A percentile compares a stretch with the other conserved stretches of the same genome.
Conservation (phyloP, 129 eudicot genomes). For the Lonicera japonica region DNA sequence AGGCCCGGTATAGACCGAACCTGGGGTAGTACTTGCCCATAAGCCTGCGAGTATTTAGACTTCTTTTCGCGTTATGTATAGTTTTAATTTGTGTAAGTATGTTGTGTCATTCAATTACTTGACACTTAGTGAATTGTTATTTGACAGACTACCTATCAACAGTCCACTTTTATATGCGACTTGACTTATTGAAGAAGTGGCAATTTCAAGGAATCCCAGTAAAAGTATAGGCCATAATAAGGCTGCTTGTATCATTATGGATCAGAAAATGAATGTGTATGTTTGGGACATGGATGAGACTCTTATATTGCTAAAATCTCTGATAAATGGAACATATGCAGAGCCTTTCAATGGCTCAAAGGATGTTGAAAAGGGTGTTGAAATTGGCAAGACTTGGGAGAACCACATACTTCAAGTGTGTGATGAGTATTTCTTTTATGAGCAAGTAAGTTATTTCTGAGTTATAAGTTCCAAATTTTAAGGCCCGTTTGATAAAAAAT, state of each 20-base stretch:
- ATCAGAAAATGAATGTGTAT: conserved; percentile 56
- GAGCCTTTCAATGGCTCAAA: conserved; percentile 56
- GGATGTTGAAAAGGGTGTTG: conserved; percentile 68
- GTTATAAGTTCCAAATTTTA: too few relatives aligned
- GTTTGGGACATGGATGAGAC: conserved; percentile 99
- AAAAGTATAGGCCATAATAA: too few relatives aligned
- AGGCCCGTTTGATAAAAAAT: too few relatives aligned
- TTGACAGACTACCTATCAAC: too few relatives aligned
- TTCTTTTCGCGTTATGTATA: background rate
- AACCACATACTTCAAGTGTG: conserved; percentile 73
- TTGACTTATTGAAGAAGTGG: background rate
- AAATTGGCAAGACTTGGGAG: conserved; percentile 87
- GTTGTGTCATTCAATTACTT: background rate
- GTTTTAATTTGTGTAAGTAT: background rate
- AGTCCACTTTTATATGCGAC: too few relatives aligned
- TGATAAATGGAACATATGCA: conserved; percentile 74
- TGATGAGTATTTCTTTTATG: conserved; percentile 80
- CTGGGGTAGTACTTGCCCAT: too few relatives aligned
- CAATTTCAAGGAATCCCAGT: too few relatives aligned
- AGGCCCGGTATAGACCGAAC: too few relatives aligned
- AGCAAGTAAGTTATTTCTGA: conserved; percentile 48
- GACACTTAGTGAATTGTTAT: too few relatives aligned
- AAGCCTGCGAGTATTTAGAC: too few relatives aligned
- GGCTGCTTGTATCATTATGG: conserved; percentile 36
- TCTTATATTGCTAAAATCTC: conserved; percentile 80